These are phyloP conservation scores for Parastagonospora nodorum DNA, from an alignment of 2,329 filamentous ascomycete species.

Conservation along the genomic window DNA sequence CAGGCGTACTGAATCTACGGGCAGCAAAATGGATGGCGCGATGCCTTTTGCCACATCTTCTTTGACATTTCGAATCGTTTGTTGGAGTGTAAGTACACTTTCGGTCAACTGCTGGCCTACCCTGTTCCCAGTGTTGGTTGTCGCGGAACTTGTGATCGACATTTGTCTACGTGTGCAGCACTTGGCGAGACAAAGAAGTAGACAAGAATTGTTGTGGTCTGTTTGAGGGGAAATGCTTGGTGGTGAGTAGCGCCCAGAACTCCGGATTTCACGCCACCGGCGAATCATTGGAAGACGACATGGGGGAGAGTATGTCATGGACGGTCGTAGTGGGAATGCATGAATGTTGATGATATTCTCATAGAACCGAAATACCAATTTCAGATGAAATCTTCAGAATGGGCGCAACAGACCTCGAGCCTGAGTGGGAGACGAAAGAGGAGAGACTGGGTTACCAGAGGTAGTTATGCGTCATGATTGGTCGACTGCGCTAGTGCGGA, in stretches of 20 bases:
- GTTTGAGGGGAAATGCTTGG: neutral
- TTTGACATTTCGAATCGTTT: slow-evolving; percentile 1
- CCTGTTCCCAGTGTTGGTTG: neutral
- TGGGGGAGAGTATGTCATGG: too few species aligned
- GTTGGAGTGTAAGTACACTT: slow-evolving; percentile 4
- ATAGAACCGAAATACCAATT: too few species aligned
- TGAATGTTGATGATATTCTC: too few species aligned
- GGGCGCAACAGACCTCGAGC: too few species aligned
- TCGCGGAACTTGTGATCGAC: neutral
- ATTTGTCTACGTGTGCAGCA: neutral
- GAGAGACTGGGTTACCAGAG: too few species aligned
- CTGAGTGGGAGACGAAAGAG: too few species aligned
- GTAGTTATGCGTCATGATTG: too few species aligned
- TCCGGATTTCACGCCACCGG: neutral
- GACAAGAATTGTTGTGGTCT: neutral
- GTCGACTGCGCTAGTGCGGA: too few species aligned
- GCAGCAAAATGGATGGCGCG: neutral
- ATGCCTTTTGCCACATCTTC: neutral
- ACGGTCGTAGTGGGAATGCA: too few species aligned
- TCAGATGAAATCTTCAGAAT: too few species aligned
- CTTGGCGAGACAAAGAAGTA: neutral
- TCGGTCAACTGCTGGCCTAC: neutral
- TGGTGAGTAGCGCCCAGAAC: neutral
- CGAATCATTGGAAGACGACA: neutral
- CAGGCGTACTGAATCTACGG: neutral